phyloP scores from a whole-genome alignment of 768 basidiomycete genomes.

The Trametes meyenii region DNA sequence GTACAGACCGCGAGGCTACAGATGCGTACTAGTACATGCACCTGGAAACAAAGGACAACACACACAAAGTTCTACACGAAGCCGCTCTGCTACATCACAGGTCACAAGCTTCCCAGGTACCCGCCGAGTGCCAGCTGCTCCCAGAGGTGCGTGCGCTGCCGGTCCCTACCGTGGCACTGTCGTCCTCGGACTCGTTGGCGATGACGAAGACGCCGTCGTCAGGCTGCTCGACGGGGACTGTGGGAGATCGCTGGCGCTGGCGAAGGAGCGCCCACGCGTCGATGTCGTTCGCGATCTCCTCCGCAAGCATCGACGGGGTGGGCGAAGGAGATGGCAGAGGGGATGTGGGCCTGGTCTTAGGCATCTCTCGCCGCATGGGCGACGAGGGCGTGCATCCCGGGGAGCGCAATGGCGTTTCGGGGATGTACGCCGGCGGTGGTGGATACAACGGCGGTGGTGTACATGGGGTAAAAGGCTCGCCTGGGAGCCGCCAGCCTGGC shows the following conservation, averaged over 20 bases:
- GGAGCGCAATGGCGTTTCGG: conserved; percentile 25
- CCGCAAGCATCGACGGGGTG: background rate
- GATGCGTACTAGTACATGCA: background rate
- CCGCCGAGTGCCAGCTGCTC: background rate
- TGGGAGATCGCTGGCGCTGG: background rate
- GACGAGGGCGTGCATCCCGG: conserved; percentile 4
- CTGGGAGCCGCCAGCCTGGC: conserved; percentile 3
- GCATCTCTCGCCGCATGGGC: background rate
- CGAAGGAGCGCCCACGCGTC: background rate
- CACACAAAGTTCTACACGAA: background rate
- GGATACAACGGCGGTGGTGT: conserved; percentile 26
- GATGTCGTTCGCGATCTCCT: conserved; percentile 3
- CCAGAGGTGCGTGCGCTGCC: background rate
- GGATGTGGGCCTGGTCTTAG: background rate
- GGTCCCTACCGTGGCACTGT: background rate
- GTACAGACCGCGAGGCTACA: too few relatives aligned
- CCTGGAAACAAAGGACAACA: background rate
- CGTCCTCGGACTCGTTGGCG: conserved; percentile 5
- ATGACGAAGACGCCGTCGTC: conserved; percentile 7
- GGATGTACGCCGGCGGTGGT: conserved; percentile 30
- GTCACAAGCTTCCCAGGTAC: background rate
- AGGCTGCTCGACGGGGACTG: background rate
- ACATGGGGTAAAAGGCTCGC: conserved; percentile 13
- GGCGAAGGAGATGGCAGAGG: background rate
- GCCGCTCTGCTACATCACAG: background rate